Base-by-base conservation (phyloP, 169 alveolate genomes). In the Neospora caninum region DNA sequence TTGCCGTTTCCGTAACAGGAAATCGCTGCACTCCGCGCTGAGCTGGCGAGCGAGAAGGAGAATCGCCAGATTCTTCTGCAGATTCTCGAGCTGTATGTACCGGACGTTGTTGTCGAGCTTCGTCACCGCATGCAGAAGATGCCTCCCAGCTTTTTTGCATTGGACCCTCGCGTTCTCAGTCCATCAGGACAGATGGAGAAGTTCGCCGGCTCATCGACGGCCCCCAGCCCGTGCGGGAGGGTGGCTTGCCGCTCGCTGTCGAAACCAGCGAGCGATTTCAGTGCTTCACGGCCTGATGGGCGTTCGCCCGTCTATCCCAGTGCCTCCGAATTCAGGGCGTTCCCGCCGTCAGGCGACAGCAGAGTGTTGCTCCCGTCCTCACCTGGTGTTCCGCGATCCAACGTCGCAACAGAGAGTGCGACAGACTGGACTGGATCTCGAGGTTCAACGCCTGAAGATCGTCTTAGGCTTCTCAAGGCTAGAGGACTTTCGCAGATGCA, bases 101-200 rank as follows among this genome's bases (percentile, higher is more conserved):
- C 89, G 54, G 67, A 82, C n/a, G 89, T 82, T 49, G 64, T 82
- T 18, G 38, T 0, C 54, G 67, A 82, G 89, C 89, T 82, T 82
- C 89, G 89, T 18, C 54, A 82, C 67, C 89, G 89, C 89, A 82
- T 82, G 89, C 89, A 82, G 34, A 80, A 41, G 53, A 36, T n/a
- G 18, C 41, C 89, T 82, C 36, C 89, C 31, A 82, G 53, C 67
- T 13, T 36, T 39, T 82, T 27, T 43, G 6, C 67, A 9, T 39
- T 38, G 67, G 53, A 22, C 39, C 39, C 89, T 22, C 36, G 53
- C 89, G n/a, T 6, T 41, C 16, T 49, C 27, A 43, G 39, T n/a
- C 42, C 41, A 1, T 22, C 84, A 1, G 49, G 39, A 16, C 27
- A 18, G 84, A 9, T 20, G 34, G 73, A 64, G n/a, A 64, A 64